Conservation (phyloP, 73 alveolate genomes). For the Paraurostyla sp. region DNA sequence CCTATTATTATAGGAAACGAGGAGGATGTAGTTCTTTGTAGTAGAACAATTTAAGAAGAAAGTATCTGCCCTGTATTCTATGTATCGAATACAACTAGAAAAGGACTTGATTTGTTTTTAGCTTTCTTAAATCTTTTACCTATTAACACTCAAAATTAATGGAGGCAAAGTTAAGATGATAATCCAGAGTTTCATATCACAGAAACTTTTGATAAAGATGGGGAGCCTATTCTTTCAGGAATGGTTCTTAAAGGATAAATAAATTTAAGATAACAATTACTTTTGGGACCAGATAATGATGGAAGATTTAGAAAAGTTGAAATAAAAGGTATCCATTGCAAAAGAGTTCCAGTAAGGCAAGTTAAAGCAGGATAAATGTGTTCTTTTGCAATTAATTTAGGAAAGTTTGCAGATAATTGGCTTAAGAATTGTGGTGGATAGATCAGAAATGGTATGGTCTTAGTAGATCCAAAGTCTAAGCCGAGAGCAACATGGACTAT, state of each 20-base stretch:
- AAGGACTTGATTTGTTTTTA: constrained; percentile 84
- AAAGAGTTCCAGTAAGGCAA: constrained; percentile 85
- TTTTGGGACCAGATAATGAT: constrained; percentile 94
- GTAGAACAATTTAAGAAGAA: constrained; percentile 80
- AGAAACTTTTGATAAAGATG: constrained; percentile 81
- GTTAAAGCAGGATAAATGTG: constrained; percentile 94
- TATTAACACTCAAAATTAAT: constrained; percentile 68
- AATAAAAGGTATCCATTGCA: constrained; percentile 90
- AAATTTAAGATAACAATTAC: constrained; percentile 74
- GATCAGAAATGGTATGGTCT: constrained; percentile 92
- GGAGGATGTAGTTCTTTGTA: constrained; percentile 88
- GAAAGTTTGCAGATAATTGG: constrained; percentile 69
- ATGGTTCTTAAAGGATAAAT: constrained; percentile 91
- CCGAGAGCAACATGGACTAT: constrained; percentile 94
- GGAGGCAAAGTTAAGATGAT: constrained; percentile 75
- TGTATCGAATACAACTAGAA: constrained; percentile 81
- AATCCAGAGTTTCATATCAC: constrained; percentile 90
- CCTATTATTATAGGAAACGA: constrained; percentile 78
- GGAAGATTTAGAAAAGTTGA: constrained; percentile 92
- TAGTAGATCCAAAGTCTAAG: constrained; percentile 81
- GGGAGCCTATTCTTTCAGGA: constrained; percentile 87
- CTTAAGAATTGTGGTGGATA: constrained; percentile 83
- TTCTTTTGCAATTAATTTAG: constrained; percentile 74
- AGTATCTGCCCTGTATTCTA: constrained; percentile 85
- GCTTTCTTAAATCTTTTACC: constrained; percentile 89